These are phyloP conservation scores for Monilinia vaccinii-corymbosi DNA, from an alignment of 2,329 filamentous ascomycete species.

Conservation along the genomic window DNA sequence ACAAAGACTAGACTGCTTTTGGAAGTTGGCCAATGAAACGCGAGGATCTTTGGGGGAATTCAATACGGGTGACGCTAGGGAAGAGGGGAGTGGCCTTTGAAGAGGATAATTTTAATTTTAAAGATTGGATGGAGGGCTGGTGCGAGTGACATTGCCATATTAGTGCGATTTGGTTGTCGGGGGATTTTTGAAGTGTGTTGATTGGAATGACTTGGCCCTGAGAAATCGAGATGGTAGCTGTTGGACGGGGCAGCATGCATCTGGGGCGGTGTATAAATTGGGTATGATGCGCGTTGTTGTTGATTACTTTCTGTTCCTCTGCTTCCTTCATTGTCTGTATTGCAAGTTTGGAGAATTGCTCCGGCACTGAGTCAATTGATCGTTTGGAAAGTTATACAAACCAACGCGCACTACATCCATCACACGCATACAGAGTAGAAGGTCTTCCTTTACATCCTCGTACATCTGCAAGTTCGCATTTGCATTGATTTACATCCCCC, in stretches of 20 bases:
- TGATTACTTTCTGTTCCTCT: neutral
- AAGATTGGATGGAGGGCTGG: neutral
- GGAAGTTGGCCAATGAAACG: neutral
- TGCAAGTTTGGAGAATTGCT: neutral
- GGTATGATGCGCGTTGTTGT: neutral
- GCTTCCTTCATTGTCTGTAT: neutral
- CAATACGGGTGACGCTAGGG: neutral
- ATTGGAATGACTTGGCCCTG: neutral
- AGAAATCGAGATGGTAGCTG: neutral
- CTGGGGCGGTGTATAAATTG: neutral
- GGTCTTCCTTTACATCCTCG: neutral
- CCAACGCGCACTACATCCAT: neutral
- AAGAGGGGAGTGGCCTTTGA: neutral
- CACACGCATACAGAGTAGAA: neutral
- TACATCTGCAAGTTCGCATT: neutral
- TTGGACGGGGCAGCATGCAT: neutral
- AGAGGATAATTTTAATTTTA: neutral
- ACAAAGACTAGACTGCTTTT: neutral
- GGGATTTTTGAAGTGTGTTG: neutral
- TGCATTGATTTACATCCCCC: neutral
- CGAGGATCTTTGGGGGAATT: neutral
- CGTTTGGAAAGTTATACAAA: neutral
- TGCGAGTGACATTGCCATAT: neutral
- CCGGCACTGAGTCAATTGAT: neutral
- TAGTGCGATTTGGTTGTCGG: neutral